Conservation (phyloP, 441 rosid species). For the Gossypium gossypioides region DNA sequence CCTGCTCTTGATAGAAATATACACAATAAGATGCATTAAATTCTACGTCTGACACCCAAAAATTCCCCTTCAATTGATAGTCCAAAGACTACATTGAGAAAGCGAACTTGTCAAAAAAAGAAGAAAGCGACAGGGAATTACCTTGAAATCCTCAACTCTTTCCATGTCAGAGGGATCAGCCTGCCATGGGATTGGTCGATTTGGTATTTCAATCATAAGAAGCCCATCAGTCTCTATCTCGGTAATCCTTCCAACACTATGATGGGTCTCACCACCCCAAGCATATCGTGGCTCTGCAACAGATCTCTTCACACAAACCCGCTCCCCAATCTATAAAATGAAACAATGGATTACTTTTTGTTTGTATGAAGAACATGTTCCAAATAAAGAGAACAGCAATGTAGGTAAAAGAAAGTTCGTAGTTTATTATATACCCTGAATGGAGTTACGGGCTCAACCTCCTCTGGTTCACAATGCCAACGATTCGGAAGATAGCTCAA, state of each 20-base stretch:
- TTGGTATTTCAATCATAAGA: conserved; percentile 83
- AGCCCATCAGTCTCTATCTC: conserved; percentile 97
- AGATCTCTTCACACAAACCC: conserved; percentile 93
- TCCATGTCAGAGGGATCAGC: conserved; percentile 99
- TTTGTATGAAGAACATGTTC: neutral
- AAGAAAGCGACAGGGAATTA: conserved; percentile 18
- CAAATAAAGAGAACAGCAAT: neutral
- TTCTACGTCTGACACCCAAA: neutral
- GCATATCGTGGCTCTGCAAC: conserved; percentile 99
- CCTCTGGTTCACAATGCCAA: conserved; percentile 99
- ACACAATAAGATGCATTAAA: conserved; percentile 3
- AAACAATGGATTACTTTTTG: conserved; percentile 12
- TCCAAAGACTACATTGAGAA: neutral
- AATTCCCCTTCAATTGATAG: neutral
- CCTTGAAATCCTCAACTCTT: conserved; percentile 93
- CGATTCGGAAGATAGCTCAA: conserved; percentile 85
- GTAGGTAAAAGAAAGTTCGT: neutral
- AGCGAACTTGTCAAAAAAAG: no score
- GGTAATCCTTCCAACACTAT: conserved; percentile 85
- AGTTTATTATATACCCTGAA: conserved; percentile 54
- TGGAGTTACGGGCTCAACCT: conserved; percentile 86
- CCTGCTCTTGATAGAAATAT: conserved; percentile 36
- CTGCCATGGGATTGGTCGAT: conserved; percentile 84
- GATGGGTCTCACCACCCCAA: conserved; percentile 99
- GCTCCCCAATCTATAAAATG: conserved; percentile 70